A percentile compares a stretch with the other conserved stretches of the same genome.
These are phyloP conservation scores for Alternaria rosae DNA, from an alignment of 2,329 filamentous ascomycete species.

Conservation along the genomic window DNA sequence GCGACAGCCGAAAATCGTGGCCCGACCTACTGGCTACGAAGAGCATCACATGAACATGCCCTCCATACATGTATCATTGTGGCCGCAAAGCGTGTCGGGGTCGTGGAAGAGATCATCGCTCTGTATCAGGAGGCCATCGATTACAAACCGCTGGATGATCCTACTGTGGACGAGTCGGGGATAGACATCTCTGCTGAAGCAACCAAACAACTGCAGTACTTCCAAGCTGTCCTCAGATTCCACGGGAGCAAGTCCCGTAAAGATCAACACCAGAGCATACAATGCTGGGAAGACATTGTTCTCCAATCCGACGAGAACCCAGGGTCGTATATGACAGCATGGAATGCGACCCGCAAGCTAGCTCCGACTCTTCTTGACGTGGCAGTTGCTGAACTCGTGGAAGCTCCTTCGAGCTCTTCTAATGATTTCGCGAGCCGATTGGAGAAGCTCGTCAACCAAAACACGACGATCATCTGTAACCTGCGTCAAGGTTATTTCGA, in stretches of 20 bases:
- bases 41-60: not conserved
- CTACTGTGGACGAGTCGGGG: not conserved
- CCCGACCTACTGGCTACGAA: not conserved
- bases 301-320: not conserved
- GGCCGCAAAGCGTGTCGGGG: not conserved
- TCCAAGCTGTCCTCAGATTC: not conserved
- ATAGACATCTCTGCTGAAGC: not conserved
- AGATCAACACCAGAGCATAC: not conserved
- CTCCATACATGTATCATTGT: not conserved
- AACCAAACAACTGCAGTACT: not conserved
- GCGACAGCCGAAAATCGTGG: not conserved
- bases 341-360: not conserved
- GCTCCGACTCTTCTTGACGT: not conserved
- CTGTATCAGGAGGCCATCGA: slow-evolving; percentile 1
- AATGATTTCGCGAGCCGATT: not conserved
- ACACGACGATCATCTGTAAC: not conserved
- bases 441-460: not conserved
- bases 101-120: not conserved
- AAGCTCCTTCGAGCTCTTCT: not conserved
- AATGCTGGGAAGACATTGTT: not conserved
- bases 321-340: not conserved
- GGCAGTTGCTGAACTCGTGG: not conserved
- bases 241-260: not conserved
- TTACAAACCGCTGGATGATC: not conserved
- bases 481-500: not conserved